Evolutionary conservation across 495 filamentous ascomycete genomes (phyloP).

Genomic region (Penicillium dipodomyicola): DNA sequence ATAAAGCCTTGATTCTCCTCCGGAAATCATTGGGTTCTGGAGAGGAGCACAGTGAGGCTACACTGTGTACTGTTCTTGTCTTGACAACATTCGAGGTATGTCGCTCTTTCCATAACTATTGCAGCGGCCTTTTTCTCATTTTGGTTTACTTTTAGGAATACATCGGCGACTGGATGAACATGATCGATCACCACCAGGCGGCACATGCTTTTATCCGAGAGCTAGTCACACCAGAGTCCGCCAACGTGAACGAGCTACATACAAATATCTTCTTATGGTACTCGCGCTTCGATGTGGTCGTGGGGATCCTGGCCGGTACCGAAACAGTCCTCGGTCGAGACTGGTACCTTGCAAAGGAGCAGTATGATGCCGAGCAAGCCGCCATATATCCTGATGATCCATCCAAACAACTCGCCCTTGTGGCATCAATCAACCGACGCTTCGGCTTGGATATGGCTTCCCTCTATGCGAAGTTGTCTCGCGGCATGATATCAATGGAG

Average conservation of each 20-base stretch:
- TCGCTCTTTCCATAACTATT: background rate
- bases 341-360: constrained; percentile 70
- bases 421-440: constrained; percentile 64
- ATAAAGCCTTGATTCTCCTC: constrained; percentile 75
- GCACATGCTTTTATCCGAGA: constrained; percentile 77
- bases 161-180: constrained; percentile 89
- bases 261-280: constrained; percentile 83
- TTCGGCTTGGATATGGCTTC: constrained; percentile 78
- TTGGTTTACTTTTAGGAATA: constrained; percentile 62
- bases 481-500: constrained; percentile 60
- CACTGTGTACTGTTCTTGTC: constrained; percentile 83
- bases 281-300: constrained; percentile 81
- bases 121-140: constrained; percentile 3
- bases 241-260: constrained; percentile 64
- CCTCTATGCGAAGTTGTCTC: constrained; percentile 65
- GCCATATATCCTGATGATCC: constrained; percentile 61
- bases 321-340: constrained; percentile 70
- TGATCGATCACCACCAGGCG: constrained; percentile 89
- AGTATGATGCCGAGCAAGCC: constrained; percentile 59
- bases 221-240: constrained; percentile 73
- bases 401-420: constrained; percentile 61
- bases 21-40: constrained; percentile 66
- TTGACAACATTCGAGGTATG: constrained; percentile 90
- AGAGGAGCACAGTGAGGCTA: constrained; percentile 69
- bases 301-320: constrained; percentile 76